Evolutionary conservation across 75 land plant species (phyloP).

Genomic region (Pseudotsuga menziesii): DNA sequence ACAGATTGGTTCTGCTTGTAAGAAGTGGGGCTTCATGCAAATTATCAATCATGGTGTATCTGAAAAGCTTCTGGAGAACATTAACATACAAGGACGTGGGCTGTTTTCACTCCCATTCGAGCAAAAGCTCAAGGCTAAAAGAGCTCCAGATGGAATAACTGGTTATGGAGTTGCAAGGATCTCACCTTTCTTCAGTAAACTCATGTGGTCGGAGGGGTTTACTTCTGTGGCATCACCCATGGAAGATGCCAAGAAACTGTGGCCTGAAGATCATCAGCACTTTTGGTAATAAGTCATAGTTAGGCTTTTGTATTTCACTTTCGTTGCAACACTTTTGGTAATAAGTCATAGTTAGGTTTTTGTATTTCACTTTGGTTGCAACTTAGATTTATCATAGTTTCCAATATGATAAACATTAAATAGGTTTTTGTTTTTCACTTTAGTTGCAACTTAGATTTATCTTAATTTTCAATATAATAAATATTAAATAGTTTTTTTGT

Average conservation of each 20-base stretch:
- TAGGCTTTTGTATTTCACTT: no score
- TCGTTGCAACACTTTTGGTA: no score
- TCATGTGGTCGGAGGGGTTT: slow-evolving; percentile 84
- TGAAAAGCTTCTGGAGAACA: slow-evolving; percentile 21
- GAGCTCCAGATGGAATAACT: slow-evolving; percentile 40
- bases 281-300: background rate
- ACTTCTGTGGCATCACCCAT: background rate
- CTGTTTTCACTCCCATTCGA: slow-evolving; percentile 65
- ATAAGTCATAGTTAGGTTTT: no score
- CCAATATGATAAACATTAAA: no score
- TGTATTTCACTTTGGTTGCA: no score
- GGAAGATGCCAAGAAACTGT: background rate
- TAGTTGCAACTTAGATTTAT: no score
- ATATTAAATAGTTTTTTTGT: no score
- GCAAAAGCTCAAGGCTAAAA: slow-evolving; percentile 49
- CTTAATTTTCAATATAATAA: no score
- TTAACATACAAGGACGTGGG: slow-evolving; percentile 22
- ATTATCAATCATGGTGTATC: slow-evolving; percentile 59
- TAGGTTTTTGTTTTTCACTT: no score
- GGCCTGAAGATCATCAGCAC: background rate
- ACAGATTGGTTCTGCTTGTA: slow-evolving; percentile 35
- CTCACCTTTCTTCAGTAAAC: slow-evolving; percentile 51
- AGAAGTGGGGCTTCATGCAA: slow-evolving; percentile 71
- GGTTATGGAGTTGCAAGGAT: slow-evolving; percentile 67
- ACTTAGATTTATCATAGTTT: no score